These are phyloP conservation scores for Truncatella angustata DNA, from an alignment of 2,329 filamentous ascomycete species.

Conservation along the genomic window DNA sequence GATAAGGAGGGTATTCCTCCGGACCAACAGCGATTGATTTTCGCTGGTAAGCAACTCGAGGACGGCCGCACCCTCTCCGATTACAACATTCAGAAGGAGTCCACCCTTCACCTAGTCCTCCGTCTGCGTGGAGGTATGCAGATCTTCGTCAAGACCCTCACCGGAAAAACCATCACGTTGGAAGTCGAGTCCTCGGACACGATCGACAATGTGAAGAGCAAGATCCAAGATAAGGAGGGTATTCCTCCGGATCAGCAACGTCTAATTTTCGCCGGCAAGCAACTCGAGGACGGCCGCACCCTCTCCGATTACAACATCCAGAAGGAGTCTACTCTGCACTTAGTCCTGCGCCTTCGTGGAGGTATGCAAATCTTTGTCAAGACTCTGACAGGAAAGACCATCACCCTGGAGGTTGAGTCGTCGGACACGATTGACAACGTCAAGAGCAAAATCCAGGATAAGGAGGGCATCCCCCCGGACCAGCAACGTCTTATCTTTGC, in stretches of 20 bases:
- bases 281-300: constrained; percentile 73
- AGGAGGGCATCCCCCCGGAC: constrained; percentile 70
- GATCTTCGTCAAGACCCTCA: constrained; percentile 70
- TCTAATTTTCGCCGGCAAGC: constrained; percentile 70
- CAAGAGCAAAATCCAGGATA: constrained; percentile 70
- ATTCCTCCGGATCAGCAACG: constrained; percentile 71
- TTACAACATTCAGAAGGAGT: constrained; percentile 85
- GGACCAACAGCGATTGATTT: constrained; percentile 69
- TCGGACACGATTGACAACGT: constrained; percentile 71
- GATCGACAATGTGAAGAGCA: constrained; percentile 69
- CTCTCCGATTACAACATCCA: constrained; percentile 91
- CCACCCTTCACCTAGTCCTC: constrained; percentile 68
- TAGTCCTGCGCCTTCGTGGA: no score
- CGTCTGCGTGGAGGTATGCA: constrained; percentile 75
- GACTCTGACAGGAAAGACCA: constrained; percentile 69
- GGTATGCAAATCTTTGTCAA: no score
- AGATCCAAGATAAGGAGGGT: constrained; percentile 72
- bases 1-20: constrained; percentile 72
- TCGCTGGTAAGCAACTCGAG: constrained; percentile 70
- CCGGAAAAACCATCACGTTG: constrained; percentile 68
- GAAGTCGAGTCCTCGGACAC: constrained; percentile 68
- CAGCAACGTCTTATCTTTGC: constrained; percentile 71
- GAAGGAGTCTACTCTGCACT: constrained; percentile 70
- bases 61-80: constrained; percentile 80
- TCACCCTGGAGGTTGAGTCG: constrained; percentile 66